A percentile compares a stretch with the other conserved stretches of the same genome.
Conservation (phyloP, 2,329 filamentous ascomycete genomes). For the Penicillium olsonii region DNA sequence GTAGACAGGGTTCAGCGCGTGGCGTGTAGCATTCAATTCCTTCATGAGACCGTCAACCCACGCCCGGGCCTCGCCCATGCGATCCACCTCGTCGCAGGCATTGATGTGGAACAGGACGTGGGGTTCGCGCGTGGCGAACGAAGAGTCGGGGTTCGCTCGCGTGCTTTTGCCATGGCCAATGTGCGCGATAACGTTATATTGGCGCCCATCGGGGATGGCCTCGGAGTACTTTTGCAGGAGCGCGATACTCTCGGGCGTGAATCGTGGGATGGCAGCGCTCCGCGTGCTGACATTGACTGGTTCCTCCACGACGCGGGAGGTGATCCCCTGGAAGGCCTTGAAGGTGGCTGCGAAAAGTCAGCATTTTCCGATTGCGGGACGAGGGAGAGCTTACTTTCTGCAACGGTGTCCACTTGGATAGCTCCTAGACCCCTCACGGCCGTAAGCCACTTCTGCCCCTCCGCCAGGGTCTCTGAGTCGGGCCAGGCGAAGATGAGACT, state of each 20-base stretch:
- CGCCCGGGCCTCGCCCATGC: background rate
- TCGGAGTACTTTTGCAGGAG: background rate
- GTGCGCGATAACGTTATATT: background rate
- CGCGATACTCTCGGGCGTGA: background rate
- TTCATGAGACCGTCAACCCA: background rate
- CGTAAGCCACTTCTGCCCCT: background rate
- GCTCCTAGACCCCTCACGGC: background rate
- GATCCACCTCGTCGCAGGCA: background rate
- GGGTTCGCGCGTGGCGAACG: background rate
- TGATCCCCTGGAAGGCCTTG: background rate
- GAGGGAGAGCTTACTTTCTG: background rate
- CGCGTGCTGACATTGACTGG: background rate
- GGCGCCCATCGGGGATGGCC: background rate
- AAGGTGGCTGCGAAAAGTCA: background rate
- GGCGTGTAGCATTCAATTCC: background rate
- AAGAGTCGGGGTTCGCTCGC: background rate
- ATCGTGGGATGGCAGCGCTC: background rate
- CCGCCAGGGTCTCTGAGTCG: background rate
- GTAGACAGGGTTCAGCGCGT: background rate
- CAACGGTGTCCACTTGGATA: background rate
- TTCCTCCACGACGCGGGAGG: background rate
- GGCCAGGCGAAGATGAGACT: background rate
- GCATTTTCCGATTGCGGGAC: background rate
- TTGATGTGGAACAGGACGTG: background rate
- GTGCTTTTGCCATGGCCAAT: background rate